Evolutionary conservation across 768 basidiomycete species (phyloP), one percentile per base, ranked within the genome.

Genomic region (Dictyophora rubrovolvata): DNA sequence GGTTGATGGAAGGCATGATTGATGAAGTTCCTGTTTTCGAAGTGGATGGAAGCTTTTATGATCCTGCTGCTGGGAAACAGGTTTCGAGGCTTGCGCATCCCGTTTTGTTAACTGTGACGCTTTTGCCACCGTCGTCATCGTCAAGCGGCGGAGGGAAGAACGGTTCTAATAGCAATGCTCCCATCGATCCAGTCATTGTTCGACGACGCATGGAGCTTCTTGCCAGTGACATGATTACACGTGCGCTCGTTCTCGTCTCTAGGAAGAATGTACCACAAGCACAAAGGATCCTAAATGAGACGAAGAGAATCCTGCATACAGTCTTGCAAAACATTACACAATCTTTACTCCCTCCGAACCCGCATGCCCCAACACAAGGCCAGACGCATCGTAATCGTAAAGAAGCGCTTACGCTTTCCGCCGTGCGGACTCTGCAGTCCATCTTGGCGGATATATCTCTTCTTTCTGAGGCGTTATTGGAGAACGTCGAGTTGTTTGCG

Each of bases 11-110:
- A 63, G 79, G 87, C 50, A 89, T 97, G 89, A 93, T 96, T 50
- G 96, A 99, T 67, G 96, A 99, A 66, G 89, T 96, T 10, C 96
- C 95, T 1, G 89, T 97, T 10, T 83, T 95, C 53, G 94, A 98
- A 70, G 90, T 97, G 14, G 94, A 97, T 63, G 93, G 93, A 8
- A 85, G 89, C 33, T 98, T 93, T 81, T 91, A 85, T 69, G 95
- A 98, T 70, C 95, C 95, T 1, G 80, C 84, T 0, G 89, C 87
- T 6, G 77, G 78, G 48, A 90, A 93, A 71, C 83, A 86, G 57
- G 84, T 95, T 18, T 86, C 92, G 42, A 82, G 94, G 11, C 83
- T 99, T 7, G 89, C 91, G 0, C 87, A 93, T 70, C 96, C 96
- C 0, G 87, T 94, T 42, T 77, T 99, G n/a, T 82, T 99, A 61